These are phyloP conservation scores for Zalaria sp. DNA, from an alignment of 2,329 filamentous ascomycete species.

Conservation along the genomic window DNA sequence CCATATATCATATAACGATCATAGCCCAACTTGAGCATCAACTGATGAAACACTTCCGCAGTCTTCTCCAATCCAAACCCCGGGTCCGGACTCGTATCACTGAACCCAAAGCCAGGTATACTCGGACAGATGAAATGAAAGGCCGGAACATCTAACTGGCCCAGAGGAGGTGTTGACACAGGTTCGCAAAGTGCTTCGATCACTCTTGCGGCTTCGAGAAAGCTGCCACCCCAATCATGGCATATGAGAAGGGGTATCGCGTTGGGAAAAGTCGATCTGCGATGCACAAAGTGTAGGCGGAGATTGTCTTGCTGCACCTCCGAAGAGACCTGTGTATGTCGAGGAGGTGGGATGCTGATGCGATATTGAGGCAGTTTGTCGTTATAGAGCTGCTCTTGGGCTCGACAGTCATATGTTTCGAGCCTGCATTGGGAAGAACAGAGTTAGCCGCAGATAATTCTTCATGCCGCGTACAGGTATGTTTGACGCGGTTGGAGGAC, in stretches of 20 bases:
- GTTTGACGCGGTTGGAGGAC: not conserved
- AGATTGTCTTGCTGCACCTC: slow-evolving; percentile 13
- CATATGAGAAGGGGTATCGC: slow-evolving; percentile 51
- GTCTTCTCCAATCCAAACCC: slow-evolving; percentile 37
- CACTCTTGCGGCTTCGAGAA: slow-evolving; percentile 44
- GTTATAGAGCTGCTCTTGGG: slow-evolving; percentile 45
- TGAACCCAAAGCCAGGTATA: slow-evolving; percentile 53
- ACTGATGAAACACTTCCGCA: slow-evolving; percentile 39
- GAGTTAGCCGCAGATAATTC: too few species aligned
- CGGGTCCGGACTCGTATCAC: slow-evolving; percentile 42
- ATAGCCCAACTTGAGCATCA: slow-evolving; percentile 51
- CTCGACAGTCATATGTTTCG: slow-evolving; percentile 51
- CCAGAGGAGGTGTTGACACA: slow-evolving; percentile 22
- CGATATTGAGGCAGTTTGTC: slow-evolving; percentile 48
- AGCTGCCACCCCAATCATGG: slow-evolving; percentile 52
- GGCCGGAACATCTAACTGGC: slow-evolving; percentile 25
- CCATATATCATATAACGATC: slow-evolving; percentile 43
- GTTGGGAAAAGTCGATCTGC: slow-evolving; percentile 35
- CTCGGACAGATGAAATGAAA: slow-evolving; percentile 56
- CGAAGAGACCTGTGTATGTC: slow-evolving; percentile 8
- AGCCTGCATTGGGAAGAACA: slow-evolving; percentile 31
- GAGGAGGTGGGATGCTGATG: slow-evolving; percentile 38
- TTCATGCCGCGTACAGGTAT: too few species aligned
- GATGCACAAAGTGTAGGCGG: slow-evolving; percentile 49
- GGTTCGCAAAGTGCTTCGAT: slow-evolving; percentile 42